phyloP scores from a whole-genome alignment of 305 asterid species.

The Coffea humblotiana region DNA sequence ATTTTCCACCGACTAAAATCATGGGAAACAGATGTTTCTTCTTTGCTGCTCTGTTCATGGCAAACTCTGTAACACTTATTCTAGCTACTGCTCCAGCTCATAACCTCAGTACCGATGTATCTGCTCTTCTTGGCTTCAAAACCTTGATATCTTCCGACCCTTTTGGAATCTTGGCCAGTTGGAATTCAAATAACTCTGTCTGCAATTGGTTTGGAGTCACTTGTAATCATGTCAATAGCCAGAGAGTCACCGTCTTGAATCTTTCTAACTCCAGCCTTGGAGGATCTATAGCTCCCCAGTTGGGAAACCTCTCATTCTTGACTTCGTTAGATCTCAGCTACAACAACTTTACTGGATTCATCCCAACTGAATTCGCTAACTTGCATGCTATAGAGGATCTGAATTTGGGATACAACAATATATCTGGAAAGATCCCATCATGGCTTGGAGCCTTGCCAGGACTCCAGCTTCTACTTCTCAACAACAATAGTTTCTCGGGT shows the following conservation, averaged over 20 bases:
- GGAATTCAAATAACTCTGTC: conserved; percentile 14
- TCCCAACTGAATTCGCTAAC: conserved; percentile 18
- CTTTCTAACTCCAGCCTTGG: neutral
- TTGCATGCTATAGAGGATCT: conserved; percentile 17
- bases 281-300: conserved; percentile 18
- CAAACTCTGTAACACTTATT: neutral
- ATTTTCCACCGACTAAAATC: neutral
- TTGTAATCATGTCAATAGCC: neutral
- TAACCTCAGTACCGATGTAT: neutral
- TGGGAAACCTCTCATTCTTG: conserved; percentile 22
- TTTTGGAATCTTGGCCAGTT: conserved; percentile 16
- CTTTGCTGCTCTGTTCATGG: neutral
- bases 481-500: conserved; percentile 21
- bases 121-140: conserved; percentile 25
- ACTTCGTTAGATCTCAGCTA: conserved; percentile 16
- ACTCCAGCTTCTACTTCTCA: conserved; percentile 16
- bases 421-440: conserved; percentile 24
- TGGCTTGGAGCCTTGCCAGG: conserved; percentile 19
- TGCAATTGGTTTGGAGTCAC: conserved; percentile 29
- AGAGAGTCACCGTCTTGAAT: conserved; percentile 17
- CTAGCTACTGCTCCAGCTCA: neutral
- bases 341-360: conserved; percentile 19
- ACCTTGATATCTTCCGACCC: conserved; percentile 21
- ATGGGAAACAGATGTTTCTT: neutral
- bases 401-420: conserved; percentile 14